phyloP scores from a whole-genome alignment of 768 basidiomycete species.

The Trametes punicea region DNA sequence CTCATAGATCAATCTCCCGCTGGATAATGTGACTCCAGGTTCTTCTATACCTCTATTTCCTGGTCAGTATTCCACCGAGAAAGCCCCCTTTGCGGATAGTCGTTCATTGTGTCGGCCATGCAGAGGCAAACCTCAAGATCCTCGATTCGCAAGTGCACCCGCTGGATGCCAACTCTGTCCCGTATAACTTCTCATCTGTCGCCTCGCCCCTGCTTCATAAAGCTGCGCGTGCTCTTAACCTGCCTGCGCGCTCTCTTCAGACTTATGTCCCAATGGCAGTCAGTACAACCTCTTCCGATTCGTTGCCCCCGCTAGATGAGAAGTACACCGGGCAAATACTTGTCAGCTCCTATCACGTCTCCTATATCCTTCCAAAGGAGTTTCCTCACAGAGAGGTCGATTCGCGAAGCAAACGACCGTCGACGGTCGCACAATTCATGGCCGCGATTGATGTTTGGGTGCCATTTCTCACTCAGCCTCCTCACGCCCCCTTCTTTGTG shows the following conservation, averaged over 20 bases:
- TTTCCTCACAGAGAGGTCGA: constrained; percentile 36
- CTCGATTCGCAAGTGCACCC: constrained; percentile 73
- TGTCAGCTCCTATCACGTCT: constrained; percentile 73
- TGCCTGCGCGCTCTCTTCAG: constrained; percentile 57
- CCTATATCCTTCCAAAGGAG: constrained; percentile 70
- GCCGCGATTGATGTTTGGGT: constrained; percentile 76
- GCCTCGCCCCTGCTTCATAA: constrained; percentile 61
- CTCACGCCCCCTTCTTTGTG: constrained; percentile 73
- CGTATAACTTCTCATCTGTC: constrained; percentile 70
- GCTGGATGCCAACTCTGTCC: constrained; percentile 63
- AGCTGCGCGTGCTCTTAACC: constrained; percentile 65
- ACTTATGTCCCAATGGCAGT: constrained; percentile 60
- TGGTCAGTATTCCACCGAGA: constrained; percentile 39
- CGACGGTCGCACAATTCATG: constrained; percentile 66
- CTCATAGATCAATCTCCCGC: constrained; percentile 59
- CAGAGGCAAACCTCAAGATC: constrained; percentile 81
- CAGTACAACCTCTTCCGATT: constrained; percentile 33
- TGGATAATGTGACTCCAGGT: constrained; percentile 64
- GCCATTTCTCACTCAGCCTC: constrained; percentile 64
- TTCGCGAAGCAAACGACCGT: constrained; percentile 15
- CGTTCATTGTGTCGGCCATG: background rate
- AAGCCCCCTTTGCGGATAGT: background rate
- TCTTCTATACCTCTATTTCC: constrained; percentile 69
- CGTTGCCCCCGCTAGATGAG: constrained; percentile 50
- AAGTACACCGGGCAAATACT: constrained; percentile 74